A percentile compares a stretch with the other conserved stretches of the same genome.
These are phyloP conservation scores for Syzygium aromaticum DNA, from an alignment of 345 rosid species.

Conservation along the genomic window DNA sequence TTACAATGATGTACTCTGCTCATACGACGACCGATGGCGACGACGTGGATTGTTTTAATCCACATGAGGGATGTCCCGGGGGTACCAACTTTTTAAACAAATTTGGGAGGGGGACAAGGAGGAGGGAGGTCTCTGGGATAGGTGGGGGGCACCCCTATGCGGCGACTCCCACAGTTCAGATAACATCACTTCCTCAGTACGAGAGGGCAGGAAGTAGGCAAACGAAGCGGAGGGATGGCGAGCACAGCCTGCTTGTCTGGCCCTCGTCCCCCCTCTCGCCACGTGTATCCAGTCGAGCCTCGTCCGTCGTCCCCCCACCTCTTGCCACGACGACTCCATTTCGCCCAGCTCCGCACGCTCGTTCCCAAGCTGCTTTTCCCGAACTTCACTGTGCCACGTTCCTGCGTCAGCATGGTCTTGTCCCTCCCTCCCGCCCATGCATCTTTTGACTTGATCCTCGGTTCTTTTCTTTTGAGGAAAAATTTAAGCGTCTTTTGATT, in stretches of 20 bases:
- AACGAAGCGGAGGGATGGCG: background rate
- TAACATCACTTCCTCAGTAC: no score
- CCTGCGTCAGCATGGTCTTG: background rate
- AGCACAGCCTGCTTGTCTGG: background rate
- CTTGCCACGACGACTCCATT: background rate
- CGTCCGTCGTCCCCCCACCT: background rate
- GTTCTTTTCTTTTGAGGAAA: background rate
- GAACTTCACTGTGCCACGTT: background rate
- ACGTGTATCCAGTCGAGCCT: background rate
- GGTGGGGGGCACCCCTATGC: background rate
- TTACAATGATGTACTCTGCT: no score
- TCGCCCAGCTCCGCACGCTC: no score
- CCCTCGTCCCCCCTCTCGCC: background rate
- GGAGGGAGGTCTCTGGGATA: background rate
- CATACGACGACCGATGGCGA: background rate
- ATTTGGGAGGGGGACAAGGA: background rate
- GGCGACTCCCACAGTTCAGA: background rate
- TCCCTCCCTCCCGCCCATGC: background rate
- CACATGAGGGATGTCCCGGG: rapidly evolving
- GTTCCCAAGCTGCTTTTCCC: no score
- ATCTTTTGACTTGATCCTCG: background rate
- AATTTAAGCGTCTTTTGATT: background rate
- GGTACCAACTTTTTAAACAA: background rate
- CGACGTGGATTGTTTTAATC: background rate
- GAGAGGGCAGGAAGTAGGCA: background rate